A percentile compares a stretch with the other conserved stretches of the same genome.
Evolutionary conservation across 345 rosid species (phyloP).

Genomic region (Clausena lansium): DNA sequence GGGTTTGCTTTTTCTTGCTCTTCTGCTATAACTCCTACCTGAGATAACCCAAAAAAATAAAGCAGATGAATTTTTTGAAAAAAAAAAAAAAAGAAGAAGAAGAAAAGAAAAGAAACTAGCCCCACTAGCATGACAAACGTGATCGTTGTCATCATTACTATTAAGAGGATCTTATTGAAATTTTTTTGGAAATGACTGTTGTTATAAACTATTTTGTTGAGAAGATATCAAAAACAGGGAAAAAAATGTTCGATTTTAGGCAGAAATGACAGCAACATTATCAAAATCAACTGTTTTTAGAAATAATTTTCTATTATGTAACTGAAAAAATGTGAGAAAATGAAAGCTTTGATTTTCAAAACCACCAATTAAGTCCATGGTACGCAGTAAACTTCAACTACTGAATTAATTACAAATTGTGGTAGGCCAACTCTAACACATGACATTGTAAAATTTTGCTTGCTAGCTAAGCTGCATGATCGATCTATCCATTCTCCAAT

Average conservation of each 20-base stretch:
- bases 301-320: too few species aligned
- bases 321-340: too few species aligned
- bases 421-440: constrained; percentile 16
- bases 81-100: too few species aligned
- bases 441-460: constrained; percentile 3
- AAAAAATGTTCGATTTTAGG: neutral
- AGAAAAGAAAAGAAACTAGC: too few species aligned
- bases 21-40: too few species aligned
- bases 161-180: neutral
- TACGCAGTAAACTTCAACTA: neutral
- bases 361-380: neutral
- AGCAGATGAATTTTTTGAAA: too few species aligned
- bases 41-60: too few species aligned
- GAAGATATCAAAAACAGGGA: neutral
- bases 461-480: neutral
- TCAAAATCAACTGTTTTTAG: too few species aligned
- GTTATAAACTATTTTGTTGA: neutral
- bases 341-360: neutral
- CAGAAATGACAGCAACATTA: neutral
- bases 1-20: too few species aligned
- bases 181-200: neutral
- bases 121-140: neutral
- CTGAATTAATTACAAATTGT: constrained; percentile 8
- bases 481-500: constrained; percentile 19
- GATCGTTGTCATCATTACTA: neutral